Evolutionary conservation across 768 basidiomycete species (phyloP), one percentile per base, ranked within the genome.

Genomic region (Macrolepiota albuminosa): DNA sequence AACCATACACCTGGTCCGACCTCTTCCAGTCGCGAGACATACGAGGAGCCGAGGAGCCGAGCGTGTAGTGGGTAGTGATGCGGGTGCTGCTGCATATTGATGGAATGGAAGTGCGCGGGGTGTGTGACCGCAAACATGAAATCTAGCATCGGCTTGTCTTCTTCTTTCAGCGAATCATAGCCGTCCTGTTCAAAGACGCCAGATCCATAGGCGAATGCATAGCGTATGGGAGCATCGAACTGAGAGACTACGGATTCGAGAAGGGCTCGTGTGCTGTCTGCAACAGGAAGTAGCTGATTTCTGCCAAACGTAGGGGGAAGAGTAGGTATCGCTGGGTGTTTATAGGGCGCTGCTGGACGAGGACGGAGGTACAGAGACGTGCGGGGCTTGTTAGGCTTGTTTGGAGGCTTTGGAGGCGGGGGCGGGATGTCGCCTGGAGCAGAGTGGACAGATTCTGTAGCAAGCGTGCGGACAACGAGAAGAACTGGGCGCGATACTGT

Each of bases 61-160:
- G 93, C 87, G 66, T 91, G 87, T 14, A 95, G 69, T 0, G 96
- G 89, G 70, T 99, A 99, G 74, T 99, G 97, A 8, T 84, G 79
- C 0, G 96, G 94, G 68, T 89, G 82, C 72, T 95, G 93, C 53
- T 88, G 83, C 85, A 98, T 88, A 72, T 99, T 99, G 72, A 95
- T 91, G 33, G 87, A 91, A 72, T 98, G 97, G 79, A 95, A 99
- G 68, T 97, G 93, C 13, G 82, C 83, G 0, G 97, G 81, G 66
- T 97, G 94, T 2, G 93, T 92, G 48, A 98, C 96, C 0, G 95
- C 95, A 71, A 99, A 93, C 72, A 99, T 84, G 67, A 98, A 97
- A 73, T 99, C 97, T 24, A 98, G 83, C 90, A 98, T 92, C 0
- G 95, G 95, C 40, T 67, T 71, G 18, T 76, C 72, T 13, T 67